Evolutionary conservation across 345 rosid species (phyloP).

Genomic region (Trapa bicornis): DNA sequence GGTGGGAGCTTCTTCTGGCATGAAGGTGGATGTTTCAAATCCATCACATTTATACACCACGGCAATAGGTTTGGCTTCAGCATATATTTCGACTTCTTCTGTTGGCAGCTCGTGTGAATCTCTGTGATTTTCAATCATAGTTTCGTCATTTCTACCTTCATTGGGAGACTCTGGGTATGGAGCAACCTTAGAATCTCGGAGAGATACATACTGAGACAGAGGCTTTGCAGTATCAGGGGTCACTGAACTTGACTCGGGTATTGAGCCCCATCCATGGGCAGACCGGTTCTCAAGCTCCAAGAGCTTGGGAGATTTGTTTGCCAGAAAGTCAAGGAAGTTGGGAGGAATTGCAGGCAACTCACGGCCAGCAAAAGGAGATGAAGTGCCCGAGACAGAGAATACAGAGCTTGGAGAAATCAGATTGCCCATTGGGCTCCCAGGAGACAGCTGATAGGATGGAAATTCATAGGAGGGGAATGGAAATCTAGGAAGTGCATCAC

Average conservation of each 20-base stretch:
- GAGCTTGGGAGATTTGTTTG: slow-evolving; percentile 55
- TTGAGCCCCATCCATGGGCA: slow-evolving; percentile 25
- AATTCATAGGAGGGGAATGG: slow-evolving; percentile 52
- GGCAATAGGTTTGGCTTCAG: slow-evolving; percentile 6
- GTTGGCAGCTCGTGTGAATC: slow-evolving; percentile 47
- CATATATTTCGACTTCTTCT: slow-evolving; percentile 32
- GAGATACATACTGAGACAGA: slow-evolving; percentile 21
- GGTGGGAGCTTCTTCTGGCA: slow-evolving; percentile 20
- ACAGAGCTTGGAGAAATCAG: slow-evolving; percentile 86
- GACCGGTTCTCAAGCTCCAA: slow-evolving; percentile 42
- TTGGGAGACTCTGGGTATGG: slow-evolving; percentile 5
- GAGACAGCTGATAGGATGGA: slow-evolving; percentile 69
- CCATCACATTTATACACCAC: not conserved
- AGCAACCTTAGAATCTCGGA: slow-evolving; percentile 19
- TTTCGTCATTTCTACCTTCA: slow-evolving; percentile 13
- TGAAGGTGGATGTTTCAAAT: slow-evolving; percentile 22
- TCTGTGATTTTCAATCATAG: slow-evolving; percentile 22
- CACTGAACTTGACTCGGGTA: slow-evolving; percentile 35
- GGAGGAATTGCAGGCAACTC: slow-evolving; percentile 28
- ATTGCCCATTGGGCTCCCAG: slow-evolving; percentile 88
- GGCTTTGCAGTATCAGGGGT: slow-evolving; percentile 40
- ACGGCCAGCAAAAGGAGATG: slow-evolving; percentile 84
- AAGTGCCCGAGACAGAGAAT: slow-evolving; percentile 74
- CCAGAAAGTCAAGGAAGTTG: slow-evolving; percentile 44
- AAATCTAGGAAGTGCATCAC: slow-evolving; percentile 31